phyloP scores from a whole-genome alignment of 768 basidiomycete genomes.

The Butyriboletus loyo region DNA sequence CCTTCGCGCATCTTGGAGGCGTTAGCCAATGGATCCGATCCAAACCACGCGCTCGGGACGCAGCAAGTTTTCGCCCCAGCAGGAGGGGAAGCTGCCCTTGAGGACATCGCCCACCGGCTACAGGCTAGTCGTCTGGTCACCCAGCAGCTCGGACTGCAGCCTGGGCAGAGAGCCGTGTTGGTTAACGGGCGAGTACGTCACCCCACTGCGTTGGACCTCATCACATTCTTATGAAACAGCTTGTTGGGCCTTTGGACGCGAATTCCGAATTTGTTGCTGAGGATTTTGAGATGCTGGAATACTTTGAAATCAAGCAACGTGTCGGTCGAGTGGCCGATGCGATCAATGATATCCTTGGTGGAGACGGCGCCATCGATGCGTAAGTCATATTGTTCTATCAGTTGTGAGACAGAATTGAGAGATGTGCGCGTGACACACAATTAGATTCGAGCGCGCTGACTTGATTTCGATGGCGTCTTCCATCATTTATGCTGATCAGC shows the following conservation, averaged over 20 bases:
- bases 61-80: conserved; percentile 42
- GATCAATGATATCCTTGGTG: conserved; percentile 50
- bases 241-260: conserved; percentile 67
- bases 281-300: conserved; percentile 72
- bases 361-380: conserved; percentile 39
- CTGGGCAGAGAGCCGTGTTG: conserved; percentile 62
- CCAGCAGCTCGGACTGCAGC: conserved; percentile 53
- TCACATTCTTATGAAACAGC: conserved; percentile 38
- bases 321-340: conserved; percentile 67
- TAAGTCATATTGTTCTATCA: conserved; percentile 27
- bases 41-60: conserved; percentile 8
- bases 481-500: conserved; percentile 65
- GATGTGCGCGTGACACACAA: background rate
- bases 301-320: conserved; percentile 73
- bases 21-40: conserved; percentile 6
- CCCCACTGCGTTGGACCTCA: conserved; percentile 2
- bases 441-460: conserved; percentile 54
- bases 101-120: conserved; percentile 34
- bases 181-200: conserved; percentile 80
- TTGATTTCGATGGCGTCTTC: conserved; percentile 67
- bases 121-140: conserved; percentile 46
- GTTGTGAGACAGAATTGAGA: background rate
- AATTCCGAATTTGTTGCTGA: conserved; percentile 54
- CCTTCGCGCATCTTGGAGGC: conserved; percentile 17
- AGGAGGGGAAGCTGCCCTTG: conserved; percentile 26